Percentiles rank a stretch among this genome's conserved stretches.
These are phyloP conservation scores for Penicillium canariense DNA, from an alignment of 495 filamentous ascomycete genomes.

Conservation along the genomic window DNA sequence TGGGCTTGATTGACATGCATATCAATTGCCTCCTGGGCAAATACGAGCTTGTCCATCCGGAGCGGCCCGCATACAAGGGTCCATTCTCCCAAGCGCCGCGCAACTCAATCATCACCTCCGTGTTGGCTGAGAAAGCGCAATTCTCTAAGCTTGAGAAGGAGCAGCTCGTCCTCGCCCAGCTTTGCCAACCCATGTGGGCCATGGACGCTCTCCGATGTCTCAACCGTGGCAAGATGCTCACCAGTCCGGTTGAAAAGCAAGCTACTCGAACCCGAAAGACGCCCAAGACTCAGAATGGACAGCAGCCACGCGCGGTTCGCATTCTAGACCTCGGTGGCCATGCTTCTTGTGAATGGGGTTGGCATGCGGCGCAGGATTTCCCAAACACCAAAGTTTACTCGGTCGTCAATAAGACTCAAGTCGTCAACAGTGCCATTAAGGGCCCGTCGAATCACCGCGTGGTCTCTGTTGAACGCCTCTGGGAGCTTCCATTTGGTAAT, in stretches of 20 bases:
- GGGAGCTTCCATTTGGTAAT: constrained; percentile 80
- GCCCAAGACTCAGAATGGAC: constrained; percentile 2
- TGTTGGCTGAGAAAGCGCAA: constrained; percentile 46
- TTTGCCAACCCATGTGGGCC: constrained; percentile 73
- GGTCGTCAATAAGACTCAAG: constrained; percentile 67
- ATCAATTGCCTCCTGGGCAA: constrained; percentile 73
- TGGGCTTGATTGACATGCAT: constrained; percentile 61
- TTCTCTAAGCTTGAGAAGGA: constrained; percentile 67
- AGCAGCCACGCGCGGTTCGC: constrained; percentile 36
- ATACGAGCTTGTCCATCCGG: constrained; percentile 57
- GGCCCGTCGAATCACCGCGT: constrained; percentile 86
- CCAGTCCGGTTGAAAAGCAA: constrained; percentile 66
- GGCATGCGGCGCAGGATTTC: constrained; percentile 83
- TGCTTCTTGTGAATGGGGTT: constrained; percentile 87
- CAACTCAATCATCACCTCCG: constrained; percentile 44
- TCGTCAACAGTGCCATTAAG: constrained; percentile 65
- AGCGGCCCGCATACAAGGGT: constrained; percentile 48
- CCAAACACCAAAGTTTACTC: constrained; percentile 84
- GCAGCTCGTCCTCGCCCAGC: constrained; percentile 72
- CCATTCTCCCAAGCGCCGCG: constrained; percentile 53
- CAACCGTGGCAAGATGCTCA: constrained; percentile 77
- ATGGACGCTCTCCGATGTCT: constrained; percentile 74
- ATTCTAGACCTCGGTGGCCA: constrained; percentile 90
- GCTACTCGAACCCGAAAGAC: constrained; percentile 29
- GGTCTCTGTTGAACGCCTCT: constrained; percentile 69